phyloP scores from a whole-genome alignment of 148 eudicot species.

The Camellia lanceoleosa region DNA sequence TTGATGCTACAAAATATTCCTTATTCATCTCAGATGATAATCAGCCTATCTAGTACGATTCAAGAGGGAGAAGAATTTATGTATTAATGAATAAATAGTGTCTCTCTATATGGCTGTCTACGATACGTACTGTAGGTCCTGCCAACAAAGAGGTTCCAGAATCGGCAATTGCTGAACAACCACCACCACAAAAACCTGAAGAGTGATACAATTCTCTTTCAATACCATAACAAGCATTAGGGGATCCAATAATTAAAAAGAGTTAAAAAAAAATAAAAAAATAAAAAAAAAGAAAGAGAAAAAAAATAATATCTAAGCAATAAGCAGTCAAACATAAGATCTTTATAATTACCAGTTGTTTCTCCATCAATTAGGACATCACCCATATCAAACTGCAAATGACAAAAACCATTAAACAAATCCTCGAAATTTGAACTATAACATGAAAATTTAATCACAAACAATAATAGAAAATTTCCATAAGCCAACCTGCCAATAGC shows the following conservation, averaged over 20 bases:
- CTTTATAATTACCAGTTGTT: conserved; percentile 56
- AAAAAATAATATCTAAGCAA: not conserved
- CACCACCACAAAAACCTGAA: conserved; percentile 75
- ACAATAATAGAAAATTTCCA: not conserved
- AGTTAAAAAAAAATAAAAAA: not conserved
- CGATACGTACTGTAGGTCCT: conserved; percentile 75
- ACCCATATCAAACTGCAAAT: conserved; percentile 76
- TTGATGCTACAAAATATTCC: not conserved
- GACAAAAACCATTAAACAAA: not conserved
- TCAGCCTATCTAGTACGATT: not conserved
- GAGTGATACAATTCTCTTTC: not conserved
- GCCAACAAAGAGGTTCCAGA: conserved; percentile 95
- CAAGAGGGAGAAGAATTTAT: not conserved
- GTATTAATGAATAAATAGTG: not conserved
- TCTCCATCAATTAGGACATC: conserved; percentile 68
- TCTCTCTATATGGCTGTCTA: not conserved
- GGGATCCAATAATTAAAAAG: not conserved
- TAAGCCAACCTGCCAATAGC: conserved; percentile 86
- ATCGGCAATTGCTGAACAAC: conserved; percentile 94
- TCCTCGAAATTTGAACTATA: not conserved
- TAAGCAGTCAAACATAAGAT: not conserved
- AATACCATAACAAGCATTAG: conserved; percentile 6
- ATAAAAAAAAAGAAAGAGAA: not conserved
- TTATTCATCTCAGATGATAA: not conserved
- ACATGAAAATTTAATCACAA: not conserved